These are phyloP conservation scores for Strobilomyces dryophilus DNA, from an alignment of 768 basidiomycete genomes.

Conservation along the genomic window DNA sequence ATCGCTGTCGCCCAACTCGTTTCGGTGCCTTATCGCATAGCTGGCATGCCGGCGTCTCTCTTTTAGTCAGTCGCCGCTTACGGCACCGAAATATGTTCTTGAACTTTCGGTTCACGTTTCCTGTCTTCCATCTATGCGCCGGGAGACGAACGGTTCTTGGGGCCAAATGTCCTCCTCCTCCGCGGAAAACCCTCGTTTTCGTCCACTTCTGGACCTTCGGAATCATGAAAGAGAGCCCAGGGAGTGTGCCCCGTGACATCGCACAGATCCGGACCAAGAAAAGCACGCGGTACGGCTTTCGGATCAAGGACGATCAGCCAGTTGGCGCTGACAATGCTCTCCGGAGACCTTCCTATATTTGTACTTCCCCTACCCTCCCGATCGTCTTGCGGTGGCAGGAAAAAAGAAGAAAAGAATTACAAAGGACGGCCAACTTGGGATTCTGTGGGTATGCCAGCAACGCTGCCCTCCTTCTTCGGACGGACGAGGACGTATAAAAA, in stretches of 20 bases:
- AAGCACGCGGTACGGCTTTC: not conserved
- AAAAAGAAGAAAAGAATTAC: conserved; percentile 1
- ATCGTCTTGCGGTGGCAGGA: conserved; percentile 13
- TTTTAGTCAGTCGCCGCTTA: conserved; percentile 3
- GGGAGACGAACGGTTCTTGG: not conserved
- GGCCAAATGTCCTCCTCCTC: not conserved
- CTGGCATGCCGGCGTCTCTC: not conserved
- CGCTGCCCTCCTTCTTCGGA: conserved; percentile 3
- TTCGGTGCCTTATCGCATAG: conserved; percentile 10
- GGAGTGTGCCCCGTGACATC: not conserved
- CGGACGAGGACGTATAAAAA: conserved; percentile 10
- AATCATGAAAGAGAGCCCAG: not conserved
- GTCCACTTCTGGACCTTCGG: not conserved
- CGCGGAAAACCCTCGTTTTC: conserved; percentile 1
- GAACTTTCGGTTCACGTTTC: conserved; percentile 7
- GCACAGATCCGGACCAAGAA: not conserved
- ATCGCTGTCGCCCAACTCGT: not conserved
- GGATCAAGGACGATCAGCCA: not conserved
- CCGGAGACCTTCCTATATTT: conserved; percentile 9
- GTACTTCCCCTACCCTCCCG: conserved; percentile 8
- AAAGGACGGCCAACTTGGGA: not conserved
- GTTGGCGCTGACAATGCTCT: not conserved
- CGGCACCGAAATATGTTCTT: conserved; percentile 2
- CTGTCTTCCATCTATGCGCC: conserved; percentile 13
- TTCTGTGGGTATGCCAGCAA: not conserved